Percentiles rank a stretch among this genome's conserved stretches.
These are phyloP conservation scores for Flaveria bidentis DNA, from an alignment of 129 eudicot species.

Conservation along the genomic window DNA sequence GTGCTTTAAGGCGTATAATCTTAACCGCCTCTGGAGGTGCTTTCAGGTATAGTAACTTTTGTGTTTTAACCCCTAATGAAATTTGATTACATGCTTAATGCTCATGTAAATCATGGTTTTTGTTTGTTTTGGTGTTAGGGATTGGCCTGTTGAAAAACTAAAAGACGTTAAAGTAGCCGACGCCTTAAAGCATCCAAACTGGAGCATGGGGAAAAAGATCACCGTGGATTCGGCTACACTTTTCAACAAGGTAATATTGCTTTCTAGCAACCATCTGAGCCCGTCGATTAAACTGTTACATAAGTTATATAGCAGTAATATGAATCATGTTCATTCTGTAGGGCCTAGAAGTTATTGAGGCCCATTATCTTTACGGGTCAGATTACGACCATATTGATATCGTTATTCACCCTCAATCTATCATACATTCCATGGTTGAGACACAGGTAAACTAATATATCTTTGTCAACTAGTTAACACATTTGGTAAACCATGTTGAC, in stretches of 20 bases:
- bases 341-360: slow-evolving; percentile 99
- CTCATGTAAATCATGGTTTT: slow-evolving; percentile 10
- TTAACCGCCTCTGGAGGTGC: slow-evolving; percentile 99
- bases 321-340: slow-evolving; percentile 33
- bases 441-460: slow-evolving; percentile 63
- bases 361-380: slow-evolving; percentile 94
- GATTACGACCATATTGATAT: slow-evolving; percentile 89
- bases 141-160: slow-evolving; percentile 93
- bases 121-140: slow-evolving; percentile 51
- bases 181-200: slow-evolving; percentile 98
- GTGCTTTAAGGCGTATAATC: slow-evolving; percentile 88
- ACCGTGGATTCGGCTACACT: slow-evolving; percentile 98
- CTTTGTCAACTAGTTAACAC: not conserved
- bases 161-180: slow-evolving; percentile 97
- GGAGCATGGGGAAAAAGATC: slow-evolving; percentile 98
- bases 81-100: not conserved
- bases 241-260: slow-evolving; percentile 69
- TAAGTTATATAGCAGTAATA: not conserved
- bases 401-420: slow-evolving; percentile 96
- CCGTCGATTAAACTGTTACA: not conserved
- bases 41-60: slow-evolving; percentile 60
- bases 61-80: not conserved
- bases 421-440: slow-evolving; percentile 97
- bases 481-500: slow-evolving; percentile 6
- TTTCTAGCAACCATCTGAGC: not conserved